These are phyloP conservation scores for Boletus edulis DNA, from an alignment of 768 basidiomycete genomes.

Conservation along the genomic window DNA sequence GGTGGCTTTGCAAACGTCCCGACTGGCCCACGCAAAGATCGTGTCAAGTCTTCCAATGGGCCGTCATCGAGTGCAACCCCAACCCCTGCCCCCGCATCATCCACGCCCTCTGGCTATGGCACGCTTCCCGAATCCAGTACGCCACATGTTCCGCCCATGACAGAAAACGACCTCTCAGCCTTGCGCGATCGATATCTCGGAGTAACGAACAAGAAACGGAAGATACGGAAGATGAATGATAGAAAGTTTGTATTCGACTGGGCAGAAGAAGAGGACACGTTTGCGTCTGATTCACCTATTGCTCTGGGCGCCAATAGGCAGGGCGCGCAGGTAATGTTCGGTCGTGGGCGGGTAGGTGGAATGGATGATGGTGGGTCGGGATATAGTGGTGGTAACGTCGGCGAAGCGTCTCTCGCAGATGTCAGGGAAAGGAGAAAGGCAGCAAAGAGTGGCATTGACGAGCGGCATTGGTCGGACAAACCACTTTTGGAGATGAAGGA, in stretches of 20 bases:
- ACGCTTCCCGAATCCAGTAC: constrained; percentile 38
- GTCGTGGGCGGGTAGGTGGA: constrained; percentile 77
- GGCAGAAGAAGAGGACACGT: constrained; percentile 96
- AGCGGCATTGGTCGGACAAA: constrained; percentile 98
- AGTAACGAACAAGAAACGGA: constrained; percentile 90
- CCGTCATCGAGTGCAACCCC: constrained; percentile 39
- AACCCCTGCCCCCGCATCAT: constrained; percentile 56
- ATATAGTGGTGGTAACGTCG: constrained; percentile 33
- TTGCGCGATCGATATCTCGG: constrained; percentile 95
- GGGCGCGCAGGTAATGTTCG: constrained; percentile 87
- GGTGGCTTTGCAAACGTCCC: constrained; percentile 68
- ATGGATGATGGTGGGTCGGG: constrained; percentile 73
- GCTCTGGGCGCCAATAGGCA: constrained; percentile 70
- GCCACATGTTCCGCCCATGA: constrained; percentile 61
- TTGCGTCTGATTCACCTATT: constrained; percentile 70
- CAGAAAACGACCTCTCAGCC: constrained; percentile 73
- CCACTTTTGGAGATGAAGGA: constrained; percentile 89
- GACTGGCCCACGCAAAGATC: constrained; percentile 80
- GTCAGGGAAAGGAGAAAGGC: constrained; percentile 80
- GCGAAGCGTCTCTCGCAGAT: constrained; percentile 67
- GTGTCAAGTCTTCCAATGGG: constrained; percentile 41
- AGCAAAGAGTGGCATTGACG: constrained; percentile 79
- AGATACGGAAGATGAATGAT: constrained; percentile 92
- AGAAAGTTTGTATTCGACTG: constrained; percentile 99
- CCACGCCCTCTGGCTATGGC: constrained; percentile 25